Conservation (phyloP, 2,329 filamentous ascomycete genomes). For the Aspergillus awamori region DNA sequence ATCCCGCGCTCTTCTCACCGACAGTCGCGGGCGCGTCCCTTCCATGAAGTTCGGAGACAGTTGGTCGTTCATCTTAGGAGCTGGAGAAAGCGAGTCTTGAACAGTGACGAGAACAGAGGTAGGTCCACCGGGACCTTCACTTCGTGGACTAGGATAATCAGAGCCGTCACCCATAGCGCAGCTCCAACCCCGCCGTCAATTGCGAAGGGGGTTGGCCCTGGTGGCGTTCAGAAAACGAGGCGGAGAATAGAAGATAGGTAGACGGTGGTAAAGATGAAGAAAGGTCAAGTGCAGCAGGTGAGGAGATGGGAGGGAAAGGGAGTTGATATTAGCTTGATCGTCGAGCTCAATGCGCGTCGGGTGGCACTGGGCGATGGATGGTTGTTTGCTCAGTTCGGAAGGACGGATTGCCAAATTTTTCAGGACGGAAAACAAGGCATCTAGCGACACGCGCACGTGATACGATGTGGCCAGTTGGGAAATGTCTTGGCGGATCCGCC, state of each 20-base stretch:
- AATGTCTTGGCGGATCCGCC: constrained; percentile 23
- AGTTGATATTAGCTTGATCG: constrained; percentile 13
- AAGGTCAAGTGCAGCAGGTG: neutral
- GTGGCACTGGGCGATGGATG: constrained; percentile 18
- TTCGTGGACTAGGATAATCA: constrained; percentile 49
- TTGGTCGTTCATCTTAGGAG: constrained; percentile 42
- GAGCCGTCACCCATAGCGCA: constrained; percentile 46
- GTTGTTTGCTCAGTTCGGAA: constrained; percentile 20
- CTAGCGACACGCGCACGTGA: constrained; percentile 23
- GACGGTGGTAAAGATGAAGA: neutral
- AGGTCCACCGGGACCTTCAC: constrained; percentile 43
- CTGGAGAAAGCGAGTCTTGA: constrained; percentile 37
- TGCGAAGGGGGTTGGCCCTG: constrained; percentile 26
- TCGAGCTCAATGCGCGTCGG: constrained; percentile 10
- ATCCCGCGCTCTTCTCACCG: constrained; percentile 50
- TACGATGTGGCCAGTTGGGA: neutral
- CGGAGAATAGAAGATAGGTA: neutral
- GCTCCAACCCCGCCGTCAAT: constrained; percentile 34
- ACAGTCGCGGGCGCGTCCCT: constrained; percentile 43
- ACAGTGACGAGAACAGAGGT: constrained; percentile 40
- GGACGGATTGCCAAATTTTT: constrained; percentile 31
- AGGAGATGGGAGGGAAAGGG: neutral
- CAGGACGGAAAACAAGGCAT: constrained; percentile 31
- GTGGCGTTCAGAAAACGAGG: constrained; percentile 15
- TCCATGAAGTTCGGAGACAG: constrained; percentile 36